phyloP scores from a whole-genome alignment of 305 asterid genomes.

The Coffea humblotiana region DNA sequence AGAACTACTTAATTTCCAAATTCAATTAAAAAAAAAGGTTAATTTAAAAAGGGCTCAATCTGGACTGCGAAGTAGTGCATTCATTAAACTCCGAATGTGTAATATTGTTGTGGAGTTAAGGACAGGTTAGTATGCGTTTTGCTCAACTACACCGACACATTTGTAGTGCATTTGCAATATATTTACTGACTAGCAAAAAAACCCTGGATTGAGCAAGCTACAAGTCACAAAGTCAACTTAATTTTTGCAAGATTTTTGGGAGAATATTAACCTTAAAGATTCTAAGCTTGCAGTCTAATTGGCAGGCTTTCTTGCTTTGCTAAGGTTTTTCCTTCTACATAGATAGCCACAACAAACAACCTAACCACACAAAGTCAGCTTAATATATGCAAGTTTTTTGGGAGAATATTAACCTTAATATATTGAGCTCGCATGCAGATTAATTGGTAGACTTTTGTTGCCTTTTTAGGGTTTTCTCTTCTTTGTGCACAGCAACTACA shows the following conservation, averaged over 20 bases:
- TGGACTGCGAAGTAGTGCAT: too few relatives aligned
- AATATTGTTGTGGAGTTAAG: neutral
- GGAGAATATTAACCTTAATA: neutral
- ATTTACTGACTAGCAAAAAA: neutral
- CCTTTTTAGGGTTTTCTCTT: neutral
- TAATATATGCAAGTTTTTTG: neutral
- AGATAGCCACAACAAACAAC: neutral
- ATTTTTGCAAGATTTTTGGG: neutral
- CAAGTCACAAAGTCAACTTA: neutral
- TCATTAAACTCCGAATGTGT: neutral
- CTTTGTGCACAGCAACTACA: neutral
- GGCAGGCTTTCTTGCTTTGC: neutral
- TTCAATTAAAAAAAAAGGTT: too few relatives aligned
- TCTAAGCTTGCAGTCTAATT: neutral
- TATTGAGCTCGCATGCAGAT: neutral
- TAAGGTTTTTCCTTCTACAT: neutral
- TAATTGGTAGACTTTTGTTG: neutral
- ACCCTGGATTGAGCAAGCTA: neutral
- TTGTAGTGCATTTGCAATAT: neutral
- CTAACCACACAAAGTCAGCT: neutral
- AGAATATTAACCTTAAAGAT: neutral
- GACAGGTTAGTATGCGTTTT: conserved; percentile 1
- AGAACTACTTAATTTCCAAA: too few relatives aligned
- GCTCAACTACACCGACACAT: neutral
- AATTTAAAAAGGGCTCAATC: too few relatives aligned